Base-by-base conservation (phyloP, 75 land plant species). In the Selaginella moellendorffii region DNA sequence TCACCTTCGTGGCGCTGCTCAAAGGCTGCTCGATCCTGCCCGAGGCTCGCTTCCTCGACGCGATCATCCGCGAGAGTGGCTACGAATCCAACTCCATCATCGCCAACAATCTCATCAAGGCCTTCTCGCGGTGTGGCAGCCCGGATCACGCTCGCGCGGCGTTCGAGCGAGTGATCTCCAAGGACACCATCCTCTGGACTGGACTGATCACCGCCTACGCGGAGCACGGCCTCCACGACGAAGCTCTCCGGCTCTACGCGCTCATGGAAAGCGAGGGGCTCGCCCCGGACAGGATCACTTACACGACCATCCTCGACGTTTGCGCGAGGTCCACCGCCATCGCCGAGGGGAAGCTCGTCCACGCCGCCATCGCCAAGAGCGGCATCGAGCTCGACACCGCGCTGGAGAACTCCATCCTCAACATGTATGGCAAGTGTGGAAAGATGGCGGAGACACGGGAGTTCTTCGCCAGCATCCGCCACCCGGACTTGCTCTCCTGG, bases 401-500 rank as follows among this genome's bases (percentile, higher is more conserved):
- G 22, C 65, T 84, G 12, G 66, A 28, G 19, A 84, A 77, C 52
- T 53, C 68, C 23, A 68, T 84, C 64, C 46, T 81, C 14, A 62
- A 36, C 5, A 12, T 54, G 12, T 84, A 84, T 54, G 46, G 65
- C 0, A 72, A 69, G 22, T 63, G 74, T 2, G 65, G 58, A 0
- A 23, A 65, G 9, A 24, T 74, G 2, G 22, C 2, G 0, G 69
- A 81, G 27, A 83, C 86, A 8, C 76, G 79, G 56, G 23, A 64
- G 19, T 51, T 74, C 71, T 84, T 84, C 74, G 83, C 80, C 54
- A 65, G 65, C 62, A 81, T 84, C 1, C 71, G 73, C 19, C 63
- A 76, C 28, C 78, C 76, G 62, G 76, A 80, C 69, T 1, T 67
- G 42, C 69, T 77, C 54, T 73, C 78, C 2, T 83, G 86, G 83